Evolutionary conservation across 2,329 filamentous ascomycete species (phyloP), one percentile per base, ranked within the genome.

Genomic region (Sclerotinia nivalis): DNA sequence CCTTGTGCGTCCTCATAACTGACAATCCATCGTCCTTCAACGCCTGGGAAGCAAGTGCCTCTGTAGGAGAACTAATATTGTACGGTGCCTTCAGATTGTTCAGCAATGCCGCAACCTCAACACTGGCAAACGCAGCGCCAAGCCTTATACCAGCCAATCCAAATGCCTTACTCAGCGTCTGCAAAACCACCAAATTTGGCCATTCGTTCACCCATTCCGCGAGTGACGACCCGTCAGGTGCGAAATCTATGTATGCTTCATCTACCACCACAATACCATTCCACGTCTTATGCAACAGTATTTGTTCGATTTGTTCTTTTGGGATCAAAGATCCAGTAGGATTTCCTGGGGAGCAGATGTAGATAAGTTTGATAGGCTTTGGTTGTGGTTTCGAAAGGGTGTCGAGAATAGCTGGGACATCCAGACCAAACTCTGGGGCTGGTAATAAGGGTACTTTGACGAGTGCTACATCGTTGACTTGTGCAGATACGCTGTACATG

Each of bases 101-200:
- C 69, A 99, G 85, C 18, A 99, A 84, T 22, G 82, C 81, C 2
- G 95, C 93, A 72, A 99, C 90, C 8, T 88, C 85, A 0, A 89
- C 85, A 13, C 89, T 87, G 7, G 92, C 87, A 79, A 97, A 99
- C 0, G 93, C 93, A 10, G 89, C 92, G 60, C 96, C 96, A 1
- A 99, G 85, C 22, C 96, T 87, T 78, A 99, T 97, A 65, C 95
- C 96, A 5, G 96, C 96, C 77, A 99, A 87, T 40, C 96, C 96
- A 78, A 99, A 99, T 0, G 93, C 96, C 81, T 99, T 99, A 77
- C 92, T 97, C n/a, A 98, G 86, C 1, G 96, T 99, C 84, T 99
- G 96, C 92, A 98, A 93, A 70, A 99, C 94, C 25, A 97, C 93
- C 37, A 99, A 85, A 80, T 99, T 99, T 65, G 95, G 94, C 88